phyloP scores from a whole-genome alignment of 1,284 basidiomycete species.

The Laetiporus sulphureus region DNA sequence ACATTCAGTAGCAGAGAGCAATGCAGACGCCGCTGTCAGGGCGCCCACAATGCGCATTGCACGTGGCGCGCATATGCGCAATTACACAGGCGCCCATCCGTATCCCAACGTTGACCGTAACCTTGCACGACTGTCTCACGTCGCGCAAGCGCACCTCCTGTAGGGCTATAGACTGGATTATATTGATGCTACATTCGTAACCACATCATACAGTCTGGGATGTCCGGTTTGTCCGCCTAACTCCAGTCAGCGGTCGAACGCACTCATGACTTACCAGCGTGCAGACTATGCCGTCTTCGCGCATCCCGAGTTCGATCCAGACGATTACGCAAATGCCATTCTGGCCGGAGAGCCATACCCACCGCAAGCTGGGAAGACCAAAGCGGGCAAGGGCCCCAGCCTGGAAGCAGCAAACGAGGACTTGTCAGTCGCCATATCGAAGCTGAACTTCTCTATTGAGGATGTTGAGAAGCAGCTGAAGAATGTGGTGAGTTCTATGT shows the following conservation, averaged over 20 bases:
- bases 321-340: slow-evolving; percentile 85
- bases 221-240: slow-evolving; percentile 24
- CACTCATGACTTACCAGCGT: slow-evolving; percentile 8
- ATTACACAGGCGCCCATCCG: too few species aligned
- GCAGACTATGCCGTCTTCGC: slow-evolving; percentile 68
- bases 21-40: too few species aligned
- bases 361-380: slow-evolving; percentile 28
- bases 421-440: slow-evolving; percentile 79
- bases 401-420: slow-evolving; percentile 74
- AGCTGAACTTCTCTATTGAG: slow-evolving; percentile 79
- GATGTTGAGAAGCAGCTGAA: slow-evolving; percentile 86
- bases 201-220: slow-evolving; percentile 10
- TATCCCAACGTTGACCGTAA: too few species aligned
- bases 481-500: slow-evolving; percentile 52
- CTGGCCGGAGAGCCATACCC: slow-evolving; percentile 75
- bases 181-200: too few species aligned
- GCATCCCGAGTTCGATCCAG: slow-evolving; percentile 68
- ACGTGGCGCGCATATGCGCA: too few species aligned
- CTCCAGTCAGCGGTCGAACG: too few species aligned
- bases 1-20: too few species aligned
- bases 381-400: slow-evolving; percentile 29
- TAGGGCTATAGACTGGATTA: too few species aligned
- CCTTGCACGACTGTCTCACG: too few species aligned
- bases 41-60: too few species aligned
- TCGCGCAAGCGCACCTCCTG: too few species aligned